phyloP scores from a whole-genome alignment of 2,329 filamentous ascomycete genomes.

The Fusarium mundagurra region DNA sequence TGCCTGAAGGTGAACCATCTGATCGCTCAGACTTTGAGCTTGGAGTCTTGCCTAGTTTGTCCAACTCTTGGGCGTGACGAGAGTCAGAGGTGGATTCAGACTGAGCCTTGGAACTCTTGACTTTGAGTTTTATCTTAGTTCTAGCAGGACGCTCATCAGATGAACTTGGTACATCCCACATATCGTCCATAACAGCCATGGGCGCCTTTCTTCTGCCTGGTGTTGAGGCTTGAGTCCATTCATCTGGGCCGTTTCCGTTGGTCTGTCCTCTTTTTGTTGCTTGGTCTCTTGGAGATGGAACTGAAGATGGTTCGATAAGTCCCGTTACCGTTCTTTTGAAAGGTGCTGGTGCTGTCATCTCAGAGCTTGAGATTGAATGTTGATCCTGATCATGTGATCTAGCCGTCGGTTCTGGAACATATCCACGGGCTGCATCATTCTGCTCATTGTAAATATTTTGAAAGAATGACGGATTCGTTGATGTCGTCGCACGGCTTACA shows the following conservation, averaged over 20 bases:
- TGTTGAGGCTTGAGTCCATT: conserved; percentile 49
- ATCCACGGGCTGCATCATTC: conserved; percentile 45
- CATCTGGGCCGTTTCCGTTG: conserved; percentile 26
- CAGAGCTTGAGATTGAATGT: conserved; percentile 35
- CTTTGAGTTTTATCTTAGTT: conserved; percentile 23
- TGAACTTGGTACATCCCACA: conserved; percentile 59
- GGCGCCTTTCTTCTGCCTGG: conserved; percentile 42
- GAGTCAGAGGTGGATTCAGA: background rate
- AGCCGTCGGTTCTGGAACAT: conserved; percentile 18
- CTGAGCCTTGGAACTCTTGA: conserved; percentile 22
- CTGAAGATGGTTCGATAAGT: conserved; percentile 42
- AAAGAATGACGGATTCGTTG: conserved; percentile 61
- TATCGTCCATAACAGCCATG: conserved; percentile 44
- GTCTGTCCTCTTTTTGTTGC: conserved; percentile 10
- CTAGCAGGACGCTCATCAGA: conserved; percentile 41
- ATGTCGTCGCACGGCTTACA: conserved; percentile 48
- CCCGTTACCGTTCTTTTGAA: conserved; percentile 43
- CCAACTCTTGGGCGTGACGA: background rate
- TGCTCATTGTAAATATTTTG: conserved; percentile 59
- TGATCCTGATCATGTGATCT: conserved; percentile 14
- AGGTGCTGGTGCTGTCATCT: conserved; percentile 41
- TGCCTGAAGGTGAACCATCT: conserved; percentile 4
- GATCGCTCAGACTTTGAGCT: background rate
- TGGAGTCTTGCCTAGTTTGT: background rate
- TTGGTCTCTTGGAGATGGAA: conserved; percentile 45